phyloP scores from a whole-genome alignment of 495 filamentous ascomycete species.

The Xylaria sp. region DNA sequence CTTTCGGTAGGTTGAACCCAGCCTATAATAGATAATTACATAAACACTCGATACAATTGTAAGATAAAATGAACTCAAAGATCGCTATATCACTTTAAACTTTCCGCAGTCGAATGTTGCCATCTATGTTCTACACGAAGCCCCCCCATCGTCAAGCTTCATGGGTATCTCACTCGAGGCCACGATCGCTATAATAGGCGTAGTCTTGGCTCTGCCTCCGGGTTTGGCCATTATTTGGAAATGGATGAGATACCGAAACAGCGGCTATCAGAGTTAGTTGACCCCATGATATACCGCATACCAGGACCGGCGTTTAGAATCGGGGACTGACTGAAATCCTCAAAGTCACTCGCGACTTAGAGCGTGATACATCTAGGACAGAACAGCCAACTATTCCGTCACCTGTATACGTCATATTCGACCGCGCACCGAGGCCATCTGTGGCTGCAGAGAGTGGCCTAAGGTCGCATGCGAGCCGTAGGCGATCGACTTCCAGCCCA shows the following conservation, averaged over 20 bases:
- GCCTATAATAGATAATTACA: background rate
- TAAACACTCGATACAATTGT: background rate
- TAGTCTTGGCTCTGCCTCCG: background rate
- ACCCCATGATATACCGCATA: background rate
- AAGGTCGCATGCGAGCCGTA: background rate
- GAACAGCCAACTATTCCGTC: background rate
- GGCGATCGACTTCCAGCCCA: background rate
- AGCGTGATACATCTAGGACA: background rate
- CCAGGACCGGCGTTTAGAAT: background rate
- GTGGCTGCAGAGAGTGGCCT: background rate
- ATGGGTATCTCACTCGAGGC: conserved; percentile 2
- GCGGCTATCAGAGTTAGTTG: background rate
- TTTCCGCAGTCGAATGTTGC: background rate
- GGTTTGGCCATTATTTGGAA: background rate
- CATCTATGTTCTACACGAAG: background rate
- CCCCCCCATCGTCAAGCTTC: background rate
- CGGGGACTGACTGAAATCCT: background rate
- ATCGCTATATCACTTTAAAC: background rate
- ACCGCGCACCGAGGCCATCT: background rate
- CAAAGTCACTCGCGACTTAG: background rate
- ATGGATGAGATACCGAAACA: background rate
- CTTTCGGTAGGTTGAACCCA: background rate
- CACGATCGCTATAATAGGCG: background rate
- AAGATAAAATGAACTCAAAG: background rate
- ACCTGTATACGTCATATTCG: background rate